Evolutionary conservation across 1,284 basidiomycete genomes (phyloP).

Genomic region (Porodaedalea pini): DNA sequence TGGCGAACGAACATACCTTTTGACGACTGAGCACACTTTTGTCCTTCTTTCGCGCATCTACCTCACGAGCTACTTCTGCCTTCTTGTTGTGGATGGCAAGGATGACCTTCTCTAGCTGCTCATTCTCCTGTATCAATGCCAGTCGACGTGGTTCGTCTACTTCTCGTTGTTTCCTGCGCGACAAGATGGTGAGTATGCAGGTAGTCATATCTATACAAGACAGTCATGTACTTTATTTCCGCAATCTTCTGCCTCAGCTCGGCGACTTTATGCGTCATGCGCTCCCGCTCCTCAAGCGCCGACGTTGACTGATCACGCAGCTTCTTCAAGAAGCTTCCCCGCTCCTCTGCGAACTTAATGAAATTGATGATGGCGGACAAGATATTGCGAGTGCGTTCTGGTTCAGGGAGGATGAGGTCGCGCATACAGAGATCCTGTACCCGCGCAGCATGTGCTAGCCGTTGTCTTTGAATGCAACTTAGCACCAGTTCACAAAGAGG

Average conservation of each 20-base stretch:
- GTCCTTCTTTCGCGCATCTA: constrained; percentile 67
- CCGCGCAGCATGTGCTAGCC: constrained; percentile 70
- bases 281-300: constrained; percentile 53
- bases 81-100: constrained; percentile 67
- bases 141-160: constrained; percentile 71
- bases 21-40: constrained; percentile 54
- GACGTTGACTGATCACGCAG: constrained; percentile 59
- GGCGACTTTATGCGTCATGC: constrained; percentile 47
- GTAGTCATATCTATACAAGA: neutral
- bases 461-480: constrained; percentile 39
- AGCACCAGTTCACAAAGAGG: constrained; percentile 7
- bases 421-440: constrained; percentile 73
- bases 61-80: constrained; percentile 49
- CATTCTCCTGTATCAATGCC: constrained; percentile 58
- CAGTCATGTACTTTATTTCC: constrained; percentile 55
- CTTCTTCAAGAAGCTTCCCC: constrained; percentile 53
- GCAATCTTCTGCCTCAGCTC: constrained; percentile 54
- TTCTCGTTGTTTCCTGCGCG: constrained; percentile 55
- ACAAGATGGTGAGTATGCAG: neutral
- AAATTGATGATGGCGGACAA: constrained; percentile 91
- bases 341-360: constrained; percentile 82
- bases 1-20: constrained; percentile 37
- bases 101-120: constrained; percentile 57
- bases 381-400: constrained; percentile 65
- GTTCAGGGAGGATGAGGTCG: constrained; percentile 72